Base-by-base conservation (phyloP, 371 early-diverging fungal genomes). In the Nematocida ironsii region DNA sequence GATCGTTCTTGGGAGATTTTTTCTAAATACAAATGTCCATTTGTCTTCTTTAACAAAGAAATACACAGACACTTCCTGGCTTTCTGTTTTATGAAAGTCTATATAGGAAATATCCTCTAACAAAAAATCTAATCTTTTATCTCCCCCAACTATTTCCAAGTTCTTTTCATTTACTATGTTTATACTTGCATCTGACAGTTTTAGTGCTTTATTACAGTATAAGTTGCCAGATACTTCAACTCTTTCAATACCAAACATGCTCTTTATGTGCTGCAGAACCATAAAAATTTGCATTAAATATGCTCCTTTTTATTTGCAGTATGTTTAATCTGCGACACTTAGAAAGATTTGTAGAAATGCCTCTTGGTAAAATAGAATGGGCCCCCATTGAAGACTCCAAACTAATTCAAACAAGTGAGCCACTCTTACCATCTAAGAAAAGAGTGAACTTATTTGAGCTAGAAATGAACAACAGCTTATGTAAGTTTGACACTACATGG, bases 11-110 rank as follows among this genome's bases (percentile, higher is more conserved):
- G 80, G 80, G 0, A 78, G 70, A 7, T 71, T 45, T 39, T 60
- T 42, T 27, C 80, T 5, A 25, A 78, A 69, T 6, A 78, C 80
- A 78, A 78, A 78, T 9, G 57, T 27, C 67, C 69, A 78, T 33
- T 69, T 78, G 5, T 57, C 44, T n/a, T 40, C 44, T 33, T 48
- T 57, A 20, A 57, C 44, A 20, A 48, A 16, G n/a, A 70, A 54
- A 16, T 16, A 48, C 7, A 78, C 58, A 13, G 67, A 82, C 9
- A 42, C 1, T 33, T 78, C 80, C 52, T 78, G 25, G 42, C 55
- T 78, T 18, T 69, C 56, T 57, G 80, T 78, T 25, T 67, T 47
- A 13, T 11, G 5, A 40, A 70, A 78, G 54, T 78, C 80, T 7
- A 78, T 54, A 44, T 78, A 58, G 20, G 82, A 82, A 13, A 78